A percentile compares a stretch with the other conserved stretches of the same genome.
These are phyloP conservation scores for Silene vulgaris DNA, from an alignment of 179 eudicot species.

Conservation along the genomic window DNA sequence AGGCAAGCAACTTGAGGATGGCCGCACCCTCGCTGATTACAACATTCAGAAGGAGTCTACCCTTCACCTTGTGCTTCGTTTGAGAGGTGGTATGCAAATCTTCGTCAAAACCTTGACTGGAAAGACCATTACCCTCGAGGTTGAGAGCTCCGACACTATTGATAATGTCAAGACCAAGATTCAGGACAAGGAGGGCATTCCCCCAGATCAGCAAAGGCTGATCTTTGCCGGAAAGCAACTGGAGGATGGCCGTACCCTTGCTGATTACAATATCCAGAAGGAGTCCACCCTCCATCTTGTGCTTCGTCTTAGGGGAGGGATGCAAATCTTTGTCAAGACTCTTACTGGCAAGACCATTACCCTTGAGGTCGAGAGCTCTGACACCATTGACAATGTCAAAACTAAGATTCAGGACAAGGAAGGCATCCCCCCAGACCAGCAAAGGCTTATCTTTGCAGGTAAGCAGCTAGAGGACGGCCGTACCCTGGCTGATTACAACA, in stretches of 20 bases:
- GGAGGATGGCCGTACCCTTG: background rate
- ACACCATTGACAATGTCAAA: too few species aligned
- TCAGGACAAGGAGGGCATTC: conserved; percentile 47
- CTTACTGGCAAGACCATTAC: too few species aligned
- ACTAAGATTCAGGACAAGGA: conserved; percentile 45
- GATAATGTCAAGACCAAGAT: conserved; percentile 23
- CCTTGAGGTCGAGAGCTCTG: too few species aligned
- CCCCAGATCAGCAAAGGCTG: conserved; percentile 42
- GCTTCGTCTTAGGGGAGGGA: background rate
- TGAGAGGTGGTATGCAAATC: background rate
- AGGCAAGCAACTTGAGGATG: too few species aligned
- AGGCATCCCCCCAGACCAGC: conserved; percentile 50
- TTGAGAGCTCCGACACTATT: too few species aligned
- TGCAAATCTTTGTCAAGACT: background rate
- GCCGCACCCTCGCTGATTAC: too few species aligned
- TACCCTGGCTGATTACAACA: conserved; percentile 19
- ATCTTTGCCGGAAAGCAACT: background rate
- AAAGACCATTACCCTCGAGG: background rate
- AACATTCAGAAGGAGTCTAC: too few species aligned
- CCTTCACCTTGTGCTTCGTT: too few species aligned
- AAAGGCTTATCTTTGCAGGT: conserved; percentile 40
- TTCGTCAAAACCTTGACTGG: background rate
- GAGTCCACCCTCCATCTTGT: background rate
- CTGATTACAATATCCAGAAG: background rate
- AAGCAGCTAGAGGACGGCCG: conserved; percentile 45